Evolutionary conservation across 2,329 filamentous ascomycete genomes (phyloP).

Genomic region (Fusarium sp.): DNA sequence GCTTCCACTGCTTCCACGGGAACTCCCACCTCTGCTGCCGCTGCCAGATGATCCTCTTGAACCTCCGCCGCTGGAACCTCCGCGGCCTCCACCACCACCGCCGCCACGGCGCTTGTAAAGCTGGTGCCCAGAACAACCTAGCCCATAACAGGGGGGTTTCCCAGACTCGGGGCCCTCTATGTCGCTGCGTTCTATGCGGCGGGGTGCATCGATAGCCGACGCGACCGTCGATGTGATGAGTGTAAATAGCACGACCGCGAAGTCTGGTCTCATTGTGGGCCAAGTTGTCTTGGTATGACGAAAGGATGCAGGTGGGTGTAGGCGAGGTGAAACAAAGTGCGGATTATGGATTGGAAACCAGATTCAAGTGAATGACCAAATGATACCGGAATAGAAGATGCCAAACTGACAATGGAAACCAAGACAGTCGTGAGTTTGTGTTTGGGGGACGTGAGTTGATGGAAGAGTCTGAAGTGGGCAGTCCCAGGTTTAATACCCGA

Average conservation of each 20-base stretch:
- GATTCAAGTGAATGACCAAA: background rate
- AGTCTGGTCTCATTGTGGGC: slow-evolving; percentile 45
- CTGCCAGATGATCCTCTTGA: slow-evolving; percentile 17
- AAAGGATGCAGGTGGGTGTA: background rate
- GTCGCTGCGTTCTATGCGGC: slow-evolving; percentile 34
- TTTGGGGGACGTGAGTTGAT: background rate
- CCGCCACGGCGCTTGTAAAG: slow-evolving; percentile 69
- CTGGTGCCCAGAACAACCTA: slow-evolving; percentile 47
- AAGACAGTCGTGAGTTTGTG: background rate
- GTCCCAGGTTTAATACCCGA: slow-evolving; percentile 26
- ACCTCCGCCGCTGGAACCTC: slow-evolving; percentile 39
- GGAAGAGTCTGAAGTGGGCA: slow-evolving; percentile 14
- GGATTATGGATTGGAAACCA: background rate
- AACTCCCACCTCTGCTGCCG: slow-evolving; percentile 26
- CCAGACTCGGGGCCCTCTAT: slow-evolving; percentile 16
- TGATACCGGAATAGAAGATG: background rate
- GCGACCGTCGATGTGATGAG: slow-evolving; percentile 42
- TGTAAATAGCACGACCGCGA: slow-evolving; percentile 42
- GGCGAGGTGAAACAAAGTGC: background rate
- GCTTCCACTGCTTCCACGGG: slow-evolving; percentile 22
- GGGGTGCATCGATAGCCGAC: slow-evolving; percentile 35
- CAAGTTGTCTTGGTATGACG: background rate
- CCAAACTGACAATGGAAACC: background rate
- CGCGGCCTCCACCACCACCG: slow-evolving; percentile 59
- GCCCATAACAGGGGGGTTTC: slow-evolving; percentile 5